Conservation (phyloP, 495 filamentous ascomycete genomes). For the Xylaria telfairii region DNA sequence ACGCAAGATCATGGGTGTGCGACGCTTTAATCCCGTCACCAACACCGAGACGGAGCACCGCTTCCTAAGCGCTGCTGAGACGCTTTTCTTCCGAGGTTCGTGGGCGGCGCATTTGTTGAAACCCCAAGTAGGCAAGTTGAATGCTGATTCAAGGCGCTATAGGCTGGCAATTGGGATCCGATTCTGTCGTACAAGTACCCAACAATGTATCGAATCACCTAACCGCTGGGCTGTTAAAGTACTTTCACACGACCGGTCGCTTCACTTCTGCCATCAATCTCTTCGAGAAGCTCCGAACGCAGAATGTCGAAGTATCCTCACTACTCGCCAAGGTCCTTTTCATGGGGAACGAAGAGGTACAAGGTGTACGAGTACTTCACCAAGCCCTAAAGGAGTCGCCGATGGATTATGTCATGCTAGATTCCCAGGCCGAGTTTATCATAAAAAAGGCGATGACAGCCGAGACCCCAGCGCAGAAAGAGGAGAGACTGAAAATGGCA, state of each 20-base stretch:
- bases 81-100: slow-evolving; percentile 90
- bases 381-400: slow-evolving; percentile 88
- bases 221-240: slow-evolving; percentile 88
- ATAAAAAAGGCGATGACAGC: slow-evolving; percentile 74
- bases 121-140: background rate
- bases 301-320: slow-evolving; percentile 92
- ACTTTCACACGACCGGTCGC: slow-evolving; percentile 93
- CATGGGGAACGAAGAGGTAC: slow-evolving; percentile 93
- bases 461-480: slow-evolving; percentile 53
- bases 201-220: slow-evolving; percentile 97
- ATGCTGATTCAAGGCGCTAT: slow-evolving; percentile 22
- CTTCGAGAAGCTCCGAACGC: slow-evolving; percentile 91
- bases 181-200: slow-evolving; percentile 95
- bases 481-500: slow-evolving; percentile 74
- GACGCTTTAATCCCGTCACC: slow-evolving; percentile 95
- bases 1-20: slow-evolving; percentile 89
- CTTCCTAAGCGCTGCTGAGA: slow-evolving; percentile 93
- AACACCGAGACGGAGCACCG: slow-evolving; percentile 97
- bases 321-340: slow-evolving; percentile 87
- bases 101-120: background rate
- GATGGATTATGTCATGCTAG: slow-evolving; percentile 94
- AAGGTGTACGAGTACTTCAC: slow-evolving; percentile 85
- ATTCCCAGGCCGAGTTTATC: slow-evolving; percentile 92
- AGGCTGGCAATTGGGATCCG: slow-evolving; percentile 96
- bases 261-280: slow-evolving; percentile 97